phyloP scores from a whole-genome alignment of 805 yeast species.

The Pachysolen tannophilus region DNA sequence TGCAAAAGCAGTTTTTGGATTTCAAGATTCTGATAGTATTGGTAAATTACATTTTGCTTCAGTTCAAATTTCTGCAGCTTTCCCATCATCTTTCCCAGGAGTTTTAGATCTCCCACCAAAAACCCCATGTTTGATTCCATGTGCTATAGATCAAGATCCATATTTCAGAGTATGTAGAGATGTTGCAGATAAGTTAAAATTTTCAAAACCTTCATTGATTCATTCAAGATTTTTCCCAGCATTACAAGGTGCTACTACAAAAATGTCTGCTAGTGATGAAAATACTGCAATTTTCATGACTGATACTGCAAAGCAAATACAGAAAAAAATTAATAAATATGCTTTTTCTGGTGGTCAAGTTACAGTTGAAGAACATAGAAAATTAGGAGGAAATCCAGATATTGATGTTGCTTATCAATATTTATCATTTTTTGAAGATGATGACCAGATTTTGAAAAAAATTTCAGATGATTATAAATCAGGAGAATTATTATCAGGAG shows the following conservation, averaged over 20 bases:
- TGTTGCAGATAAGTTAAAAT: constrained; percentile 90
- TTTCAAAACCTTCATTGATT: constrained; percentile 81
- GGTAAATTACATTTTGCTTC: constrained; percentile 95
- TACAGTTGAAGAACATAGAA: constrained; percentile 84
- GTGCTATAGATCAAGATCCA: constrained; percentile 99
- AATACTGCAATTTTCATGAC: constrained; percentile 91
- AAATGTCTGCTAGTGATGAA: constrained; percentile 94
- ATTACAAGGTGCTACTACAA: constrained; percentile 89
- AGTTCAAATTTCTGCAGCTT: constrained; percentile 91
- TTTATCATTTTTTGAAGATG: constrained; percentile 80
- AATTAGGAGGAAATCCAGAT: constrained; percentile 88
- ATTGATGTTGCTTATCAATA: constrained; percentile 95
- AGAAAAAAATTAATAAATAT: constrained; percentile 90
- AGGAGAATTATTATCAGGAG: constrained; percentile 88
- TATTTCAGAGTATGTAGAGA: constrained; percentile 96
- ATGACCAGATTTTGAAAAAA: constrained; percentile 66
- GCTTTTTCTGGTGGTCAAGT: constrained; percentile 95
- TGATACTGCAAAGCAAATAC: constrained; percentile 86
- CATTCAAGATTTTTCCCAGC: constrained; percentile 98
- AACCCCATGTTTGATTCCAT: constrained; percentile 95
- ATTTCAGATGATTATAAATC: constrained; percentile 57
- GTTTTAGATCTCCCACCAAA: constrained; percentile 79
- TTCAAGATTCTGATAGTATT: constrained; percentile 88
- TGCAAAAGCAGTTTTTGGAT: constrained; percentile 95
- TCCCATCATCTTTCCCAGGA: constrained; percentile 93